Evolutionary conservation across 108 stramenopile species (phyloP).

Genomic region (Cyclotella baltica): DNA sequence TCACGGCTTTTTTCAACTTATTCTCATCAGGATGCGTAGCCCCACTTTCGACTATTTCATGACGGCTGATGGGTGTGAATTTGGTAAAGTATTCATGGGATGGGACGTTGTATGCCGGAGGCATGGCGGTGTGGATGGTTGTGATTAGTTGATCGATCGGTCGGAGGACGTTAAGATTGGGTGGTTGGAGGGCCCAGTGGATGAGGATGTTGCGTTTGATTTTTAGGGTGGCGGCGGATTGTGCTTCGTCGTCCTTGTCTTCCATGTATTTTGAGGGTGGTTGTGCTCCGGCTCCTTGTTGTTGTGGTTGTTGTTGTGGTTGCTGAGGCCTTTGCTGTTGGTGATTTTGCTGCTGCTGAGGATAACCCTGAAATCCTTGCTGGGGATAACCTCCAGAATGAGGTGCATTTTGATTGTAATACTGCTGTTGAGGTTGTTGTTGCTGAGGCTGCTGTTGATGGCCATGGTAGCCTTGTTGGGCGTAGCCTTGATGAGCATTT

Average conservation of each 20-base stretch:
- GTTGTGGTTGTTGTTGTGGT: constrained; percentile 51
- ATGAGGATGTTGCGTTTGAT: constrained; percentile 79
- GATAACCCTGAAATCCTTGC: constrained; percentile 43
- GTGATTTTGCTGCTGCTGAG: constrained; percentile 18
- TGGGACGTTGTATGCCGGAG: constrained; percentile 76
- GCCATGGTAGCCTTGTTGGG: constrained; percentile 42
- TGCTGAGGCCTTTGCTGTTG: constrained; percentile 56
- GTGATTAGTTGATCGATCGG: constrained; percentile 73
- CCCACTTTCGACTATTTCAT: constrained; percentile 48
- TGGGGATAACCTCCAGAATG: constrained; percentile 37
- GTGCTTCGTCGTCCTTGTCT: constrained; percentile 53
- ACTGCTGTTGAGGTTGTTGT: constrained; percentile 31
- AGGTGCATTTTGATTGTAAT: constrained; percentile 34
- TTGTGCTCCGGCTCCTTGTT: constrained; percentile 32
- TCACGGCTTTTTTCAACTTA: constrained; percentile 82
- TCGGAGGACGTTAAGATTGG: constrained; percentile 69
- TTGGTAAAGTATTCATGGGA: constrained; percentile 85
- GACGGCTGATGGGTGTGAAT: constrained; percentile 66
- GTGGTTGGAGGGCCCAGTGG: constrained; percentile 86
- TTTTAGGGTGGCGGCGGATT: constrained; percentile 61
- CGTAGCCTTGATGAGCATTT: constrained; percentile 18
- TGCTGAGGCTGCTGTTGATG: constrained; percentile 46
- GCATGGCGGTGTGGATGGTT: constrained; percentile 81
- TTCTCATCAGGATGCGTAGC: constrained; percentile 66
- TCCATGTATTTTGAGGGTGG: constrained; percentile 72